phyloP scores from a whole-genome alignment of 1,139 yeast genomes.

The Diutina ranongensis region DNA sequence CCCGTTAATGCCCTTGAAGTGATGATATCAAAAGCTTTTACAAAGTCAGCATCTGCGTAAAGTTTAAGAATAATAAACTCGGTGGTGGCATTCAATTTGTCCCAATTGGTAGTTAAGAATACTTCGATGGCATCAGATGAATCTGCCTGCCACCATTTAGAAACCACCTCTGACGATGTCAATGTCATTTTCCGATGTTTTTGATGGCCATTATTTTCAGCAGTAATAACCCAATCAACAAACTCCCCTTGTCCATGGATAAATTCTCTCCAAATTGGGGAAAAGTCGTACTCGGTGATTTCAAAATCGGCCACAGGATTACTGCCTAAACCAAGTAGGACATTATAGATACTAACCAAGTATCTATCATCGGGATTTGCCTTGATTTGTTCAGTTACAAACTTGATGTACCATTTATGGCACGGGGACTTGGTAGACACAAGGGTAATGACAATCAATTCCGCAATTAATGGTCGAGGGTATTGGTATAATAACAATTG shows the following conservation, averaged over 20 bases:
- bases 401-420: neutral
- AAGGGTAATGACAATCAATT: neutral
- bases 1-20: neutral
- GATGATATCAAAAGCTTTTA: neutral
- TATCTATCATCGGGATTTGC: neutral
- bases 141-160: neutral
- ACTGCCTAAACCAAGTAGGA: no score
- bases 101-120: no score
- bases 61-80: neutral
- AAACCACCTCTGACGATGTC: no score
- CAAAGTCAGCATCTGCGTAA: neutral
- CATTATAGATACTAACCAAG: no score
- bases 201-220: no score
- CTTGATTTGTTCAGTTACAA: neutral
- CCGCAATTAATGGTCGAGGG: neutral
- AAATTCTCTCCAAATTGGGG: no score
- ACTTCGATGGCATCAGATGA: neutral
- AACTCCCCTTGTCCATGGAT: no score
- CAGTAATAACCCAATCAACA: no score
- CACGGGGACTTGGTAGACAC: neutral
- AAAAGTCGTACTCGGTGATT: no score
- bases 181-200: no score
- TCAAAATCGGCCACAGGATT: no score
- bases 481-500: neutral
- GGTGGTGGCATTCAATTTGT: neutral